phyloP scores from a whole-genome alignment of 1,139 yeast species.

The Scheffersomyces titani region DNA sequence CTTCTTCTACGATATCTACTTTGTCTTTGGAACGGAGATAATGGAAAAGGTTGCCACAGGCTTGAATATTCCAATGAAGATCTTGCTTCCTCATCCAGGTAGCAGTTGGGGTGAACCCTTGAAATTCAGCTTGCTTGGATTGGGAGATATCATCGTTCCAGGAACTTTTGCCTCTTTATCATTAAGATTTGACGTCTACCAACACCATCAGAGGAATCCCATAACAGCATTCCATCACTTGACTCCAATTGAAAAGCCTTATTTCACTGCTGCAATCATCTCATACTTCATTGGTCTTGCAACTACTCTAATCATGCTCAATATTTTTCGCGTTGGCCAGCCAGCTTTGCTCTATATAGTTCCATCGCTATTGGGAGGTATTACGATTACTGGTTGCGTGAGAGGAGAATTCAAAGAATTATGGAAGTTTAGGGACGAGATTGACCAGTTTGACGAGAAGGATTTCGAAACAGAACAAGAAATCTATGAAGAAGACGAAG shows the following conservation, averaged over 20 bases:
- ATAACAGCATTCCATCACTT: slow-evolving; percentile 40
- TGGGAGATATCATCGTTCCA: slow-evolving; percentile 65
- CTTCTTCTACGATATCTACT: slow-evolving; percentile 63
- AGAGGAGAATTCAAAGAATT: slow-evolving; percentile 43
- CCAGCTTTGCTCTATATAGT: slow-evolving; percentile 69
- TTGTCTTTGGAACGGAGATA: slow-evolving; percentile 63
- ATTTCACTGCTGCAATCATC: slow-evolving; percentile 43
- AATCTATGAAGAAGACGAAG: slow-evolving; percentile 26
- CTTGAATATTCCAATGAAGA: slow-evolving; percentile 57
- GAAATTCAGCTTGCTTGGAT: slow-evolving; percentile 41
- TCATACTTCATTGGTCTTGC: slow-evolving; percentile 49
- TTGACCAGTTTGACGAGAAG: slow-evolving; percentile 16
- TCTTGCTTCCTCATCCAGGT: slow-evolving; percentile 44
- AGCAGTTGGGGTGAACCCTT: not conserved
- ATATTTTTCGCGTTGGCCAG: slow-evolving; percentile 49
- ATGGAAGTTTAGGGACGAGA: slow-evolving; percentile 25
- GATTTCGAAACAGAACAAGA: slow-evolving; percentile 8
- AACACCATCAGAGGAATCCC: slow-evolving; percentile 28
- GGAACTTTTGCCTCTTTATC: slow-evolving; percentile 52
- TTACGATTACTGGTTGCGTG: slow-evolving; percentile 26
- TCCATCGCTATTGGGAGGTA: slow-evolving; percentile 47
- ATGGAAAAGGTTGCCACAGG: slow-evolving; percentile 65
- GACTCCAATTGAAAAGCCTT: slow-evolving; percentile 40
- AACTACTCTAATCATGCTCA: slow-evolving; percentile 42
- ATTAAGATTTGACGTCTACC: slow-evolving; percentile 49